A percentile compares a stretch with the other conserved stretches of the same genome.
These are phyloP conservation scores for Pouteria campechiana DNA, from an alignment of 179 eudicot species.

Conservation along the genomic window DNA sequence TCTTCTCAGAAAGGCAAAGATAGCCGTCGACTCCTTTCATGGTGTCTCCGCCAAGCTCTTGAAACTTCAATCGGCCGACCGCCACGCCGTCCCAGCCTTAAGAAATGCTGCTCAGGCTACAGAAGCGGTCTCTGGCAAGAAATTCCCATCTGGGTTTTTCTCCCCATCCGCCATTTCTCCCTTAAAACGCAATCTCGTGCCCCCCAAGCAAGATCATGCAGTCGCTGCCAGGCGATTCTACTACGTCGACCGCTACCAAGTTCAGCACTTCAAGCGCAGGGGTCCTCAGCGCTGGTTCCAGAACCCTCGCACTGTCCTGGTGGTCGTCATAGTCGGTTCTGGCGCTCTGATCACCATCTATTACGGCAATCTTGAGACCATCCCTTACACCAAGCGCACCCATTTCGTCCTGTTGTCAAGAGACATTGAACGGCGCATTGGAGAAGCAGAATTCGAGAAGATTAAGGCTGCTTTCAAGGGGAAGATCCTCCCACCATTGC, in stretches of 20 bases:
- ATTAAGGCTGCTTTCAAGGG: conserved; percentile 40
- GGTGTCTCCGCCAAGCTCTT: too few species aligned
- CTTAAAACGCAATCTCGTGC: too few species aligned
- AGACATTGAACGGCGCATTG: conserved; percentile 34
- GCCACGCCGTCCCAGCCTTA: too few species aligned
- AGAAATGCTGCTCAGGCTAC: too few species aligned
- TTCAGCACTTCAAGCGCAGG: conserved; percentile 43
- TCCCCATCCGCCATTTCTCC: too few species aligned
- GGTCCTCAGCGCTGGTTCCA: conserved; percentile 33
- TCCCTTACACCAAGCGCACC: conserved; percentile 73
- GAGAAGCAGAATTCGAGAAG: conserved; percentile 47
- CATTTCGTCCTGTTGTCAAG: conserved; percentile 60
- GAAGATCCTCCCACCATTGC: conserved; percentile 59
- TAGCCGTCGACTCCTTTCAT: too few species aligned
- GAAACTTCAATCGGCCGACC: too few species aligned
- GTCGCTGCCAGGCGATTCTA: conserved; percentile 34
- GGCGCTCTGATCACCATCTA: conserved; percentile 48
- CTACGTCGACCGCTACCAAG: conserved; percentile 41
- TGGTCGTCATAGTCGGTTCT: conserved; percentile 33
- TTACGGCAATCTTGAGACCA: conserved; percentile 55
- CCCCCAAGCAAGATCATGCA: too few species aligned
- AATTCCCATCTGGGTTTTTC: too few species aligned
- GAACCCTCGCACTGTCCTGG: conserved; percentile 33
- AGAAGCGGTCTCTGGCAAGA: too few species aligned
- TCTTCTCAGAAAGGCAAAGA: too few species aligned